Evolutionary conservation across 2,329 filamentous ascomycete genomes (phyloP), one percentile per base, ranked within the genome.

Genomic region (Arthrobotrys musiformis): DNA sequence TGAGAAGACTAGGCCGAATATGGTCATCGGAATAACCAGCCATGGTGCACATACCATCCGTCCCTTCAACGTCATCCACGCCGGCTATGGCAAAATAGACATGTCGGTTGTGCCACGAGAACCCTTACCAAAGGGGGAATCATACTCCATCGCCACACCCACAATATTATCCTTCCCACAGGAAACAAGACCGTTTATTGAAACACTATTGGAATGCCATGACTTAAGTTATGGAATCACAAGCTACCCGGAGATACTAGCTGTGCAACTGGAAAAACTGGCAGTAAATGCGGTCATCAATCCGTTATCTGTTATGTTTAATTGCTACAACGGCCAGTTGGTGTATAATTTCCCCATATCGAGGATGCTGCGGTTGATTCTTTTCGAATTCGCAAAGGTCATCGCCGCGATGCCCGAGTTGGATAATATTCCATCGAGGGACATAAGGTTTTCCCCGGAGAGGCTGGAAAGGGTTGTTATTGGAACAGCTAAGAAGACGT

Each of bases 271-370:
- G 2, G 91, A 94, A 54, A 91, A 90, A 54, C 86, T 97, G 40
- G 89, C 92, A 1, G 89, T 94, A 80, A 90, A 91, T 78, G 88
- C 90, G 56, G 87, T 95, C 28, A 89, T 96, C 67, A 94, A 97
- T 79, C 90, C 94, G 0, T 85, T 97, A 4, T 94, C 93, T 2
- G 90, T 92, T 1, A 85, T 97, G 7, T 87, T 96, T 62, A 92
- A 96, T 80, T 89, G 90, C 80, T 87, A 88, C 28, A 97, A 96
- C 82, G 89, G 91, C 48, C 86, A 89, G 54, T 83, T 98, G 0
- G 84, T 91, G 6, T 87, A 88, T 81, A 94, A 94, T 83, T 86
- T 86, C 78, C 85, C 88, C 42, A 86, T 92, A 0, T 88, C 88
- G 15, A 86, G 87, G 44, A 86, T 92, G 48, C 91, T 94, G 84